A percentile compares a stretch with the other conserved stretches of the same genome.
Evolutionary conservation across 257 asterid genomes (phyloP).

Genomic region (Nicotiana paniculata): DNA sequence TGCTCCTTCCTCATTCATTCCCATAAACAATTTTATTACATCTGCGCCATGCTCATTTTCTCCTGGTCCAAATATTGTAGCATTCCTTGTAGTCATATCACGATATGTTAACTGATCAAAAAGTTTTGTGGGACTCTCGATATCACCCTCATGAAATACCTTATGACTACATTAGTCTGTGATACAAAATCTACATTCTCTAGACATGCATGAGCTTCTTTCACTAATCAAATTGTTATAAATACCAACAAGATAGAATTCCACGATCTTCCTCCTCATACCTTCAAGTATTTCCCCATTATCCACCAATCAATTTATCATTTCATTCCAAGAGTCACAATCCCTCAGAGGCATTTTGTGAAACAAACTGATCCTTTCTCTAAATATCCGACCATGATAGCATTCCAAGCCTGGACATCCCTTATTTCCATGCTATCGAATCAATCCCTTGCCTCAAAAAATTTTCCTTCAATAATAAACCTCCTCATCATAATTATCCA

Average conservation of each 20-base stretch:
- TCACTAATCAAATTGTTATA: constrained; percentile 32
- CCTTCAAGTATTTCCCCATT: constrained; percentile 35
- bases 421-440: constrained; percentile 51
- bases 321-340: constrained; percentile 37
- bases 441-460: constrained; percentile 11
- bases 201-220: constrained; percentile 45
- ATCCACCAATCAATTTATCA: constrained; percentile 38
- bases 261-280: constrained; percentile 36
- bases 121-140: constrained; percentile 32
- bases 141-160: constrained; percentile 42
- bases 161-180: constrained; percentile 52
- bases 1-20: too few relatives aligned
- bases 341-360: constrained; percentile 44
- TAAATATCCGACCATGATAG: constrained; percentile 43
- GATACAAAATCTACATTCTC: constrained; percentile 34
- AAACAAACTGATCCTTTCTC: constrained; percentile 23
- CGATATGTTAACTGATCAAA: constrained; percentile 36
- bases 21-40: constrained; percentile 32
- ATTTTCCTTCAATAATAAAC: constrained; percentile 13
- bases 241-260: constrained; percentile 40
- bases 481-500: constrained; percentile 68
- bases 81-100: constrained; percentile 61
- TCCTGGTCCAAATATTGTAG: constrained; percentile 53
- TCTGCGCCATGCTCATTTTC: constrained; percentile 46
- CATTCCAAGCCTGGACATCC: constrained; percentile 55